Evolutionary conservation across 257 asterid species (phyloP), one percentile per base, ranked within the genome.

Genomic region (Craterostigma plantagineum): DNA sequence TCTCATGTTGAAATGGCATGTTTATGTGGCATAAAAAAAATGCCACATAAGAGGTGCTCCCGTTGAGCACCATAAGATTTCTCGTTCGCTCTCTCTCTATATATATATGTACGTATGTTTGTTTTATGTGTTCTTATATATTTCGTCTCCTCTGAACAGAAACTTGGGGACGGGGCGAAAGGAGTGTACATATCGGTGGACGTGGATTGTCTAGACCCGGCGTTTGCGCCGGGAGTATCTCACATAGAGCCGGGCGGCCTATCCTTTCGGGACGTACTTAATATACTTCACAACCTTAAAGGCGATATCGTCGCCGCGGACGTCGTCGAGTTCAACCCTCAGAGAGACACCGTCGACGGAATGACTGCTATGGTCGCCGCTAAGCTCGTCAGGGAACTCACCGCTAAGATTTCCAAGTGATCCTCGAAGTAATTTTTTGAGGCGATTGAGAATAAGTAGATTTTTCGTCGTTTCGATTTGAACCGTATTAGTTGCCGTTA

Each of bases 321-420:
- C 51, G 94, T 90, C 4, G 99, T 90, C 34, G 99, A 90, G 60
- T 83, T 75, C 80, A 90, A 90, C 57, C 99, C 94, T 3, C 95
- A 90, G 53, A 73, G 98, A 2, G 99, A 90, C 65, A 90, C 94
- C 11, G 95, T 80, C 45, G 95, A 83, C 61, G 95, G 94, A 48
- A 83, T 90, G 99, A 90, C 99, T 10, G 99, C 77, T 17, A 90
- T 90, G 99, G 95, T 90, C 55, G 95, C 95, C 53, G 94, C 85
- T 18, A 90, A 90, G 60, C 71, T 90, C 13, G 99, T 83, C 18
- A 63, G 95, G 63, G 95, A 83, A 65, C 61, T 83, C 35, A 61
- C 94, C 8, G 99, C 92, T 23, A 90, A 69, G 91, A 90, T 90
- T 59, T 90, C 99, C 11, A 79, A 72, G 48, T 87, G 73, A 72